Evolutionary conservation across 306 rosid species (phyloP), one percentile per base, ranked within the genome.

Genomic region (Gillenia trifoliata): DNA sequence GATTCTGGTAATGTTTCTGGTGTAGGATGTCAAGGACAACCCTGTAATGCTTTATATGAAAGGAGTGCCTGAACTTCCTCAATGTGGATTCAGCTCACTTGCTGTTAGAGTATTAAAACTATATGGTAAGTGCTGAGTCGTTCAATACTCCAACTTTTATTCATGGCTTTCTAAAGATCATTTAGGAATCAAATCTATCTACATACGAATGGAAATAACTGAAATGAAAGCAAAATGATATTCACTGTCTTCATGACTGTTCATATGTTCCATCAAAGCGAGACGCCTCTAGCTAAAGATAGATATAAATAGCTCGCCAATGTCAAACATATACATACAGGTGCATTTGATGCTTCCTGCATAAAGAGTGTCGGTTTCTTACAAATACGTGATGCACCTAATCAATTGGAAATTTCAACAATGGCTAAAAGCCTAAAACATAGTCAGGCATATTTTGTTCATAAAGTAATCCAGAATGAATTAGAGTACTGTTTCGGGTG

Each of bases 21-120:
- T 1, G 71, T 77, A 93, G 95, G 98, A 93, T 81, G 90, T 89
- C 56, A 91, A 86, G 87, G 84, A 83, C 20, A 90, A 92, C 77
- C 90, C 95, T 5, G 86, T 92, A 15, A 89, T 90, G 98, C 57
- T 90, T 77, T 93, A 89, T 80, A 90, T 89, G 98, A 90, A 90
- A 81, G 96, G 98, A 29, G 86, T 89, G 33, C 98, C 91, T 17
- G 91, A 87, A 15, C 68, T 76, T 76, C 96, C 96, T 63, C 91
- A 86, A 66, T 93, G 98, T 79, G 93, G 98, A 59, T 93, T 90
- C 75, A 90, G 96, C 82, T 84, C 91, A 41, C 90, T 93, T 34
- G 98, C 96, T 36, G 91, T 90, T 30, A 87, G 85, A 81, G 91
- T 90, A 54, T 81, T 93, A 70, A 83, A 85, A 45, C 88, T 20